Evolutionary conservation across 768 basidiomycete genomes (phyloP), one percentile per base, ranked within the genome.

Genomic region (Tricholoma terreum): DNA sequence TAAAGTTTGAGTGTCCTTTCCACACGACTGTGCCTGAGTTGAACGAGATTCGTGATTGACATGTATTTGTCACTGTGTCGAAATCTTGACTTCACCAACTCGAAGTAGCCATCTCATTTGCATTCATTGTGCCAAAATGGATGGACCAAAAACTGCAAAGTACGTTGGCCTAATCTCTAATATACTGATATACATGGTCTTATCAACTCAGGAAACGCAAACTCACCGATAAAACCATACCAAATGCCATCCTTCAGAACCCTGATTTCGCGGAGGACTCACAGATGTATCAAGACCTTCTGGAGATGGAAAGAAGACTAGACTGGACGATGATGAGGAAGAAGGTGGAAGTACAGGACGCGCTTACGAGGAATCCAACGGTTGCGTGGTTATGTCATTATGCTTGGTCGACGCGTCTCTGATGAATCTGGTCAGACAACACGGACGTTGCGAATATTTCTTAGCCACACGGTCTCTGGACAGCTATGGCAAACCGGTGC

Each of bases 321-420:
- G 94, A 98, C 71, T 97, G 95, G 95, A 95, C 93, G 3, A 89
- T 95, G 79, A 86, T 85, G 68, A 80, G 95, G 68, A 96, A 96
- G 73, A 85, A 82, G 63, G 88, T 88, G 9, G 94, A 98, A 68
- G 86, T 98, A 31, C 90, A 94, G 67, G 94, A 98, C 67, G 85
- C 92, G n/a, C 68, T 95, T 46, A 81, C 82, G 19, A 81, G 87
- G 57, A 85, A 82, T 33, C 84, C 89, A 17, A 83, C 85, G 4
- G 94, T 92, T 30, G 58, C 55, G 77, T 63, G 6, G 40, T 58
- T 21, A 19, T 19, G 53, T 9, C 19, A 14, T 22, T 45, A 12
- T 54, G n/a, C 33, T 27, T 33, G n/a, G n/a, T 40, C 57, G 54
- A 63, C 62, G 49, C 61, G 58, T 48, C 45, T 48, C 46, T 57